These are phyloP conservation scores for Tubosaeta sp. DNA, from an alignment of 768 basidiomycete genomes.

Conservation along the genomic window DNA sequence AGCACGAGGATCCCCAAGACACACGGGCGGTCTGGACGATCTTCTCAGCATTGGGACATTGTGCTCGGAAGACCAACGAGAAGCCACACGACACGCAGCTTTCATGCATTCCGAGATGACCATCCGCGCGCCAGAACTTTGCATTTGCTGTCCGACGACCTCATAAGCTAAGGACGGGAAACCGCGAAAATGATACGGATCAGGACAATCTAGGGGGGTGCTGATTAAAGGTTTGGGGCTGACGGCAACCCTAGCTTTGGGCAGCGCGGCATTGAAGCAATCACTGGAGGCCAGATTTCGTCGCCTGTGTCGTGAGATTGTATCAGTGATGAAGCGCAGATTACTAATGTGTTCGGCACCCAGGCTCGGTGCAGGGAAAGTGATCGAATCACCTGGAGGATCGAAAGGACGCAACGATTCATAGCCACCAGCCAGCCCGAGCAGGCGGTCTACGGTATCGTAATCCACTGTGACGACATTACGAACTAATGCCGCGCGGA, in stretches of 20 bases:
- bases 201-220: conserved; percentile 25
- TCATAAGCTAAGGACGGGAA: conserved; percentile 50
- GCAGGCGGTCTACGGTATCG: conserved; percentile 52
- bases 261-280: conserved; percentile 23
- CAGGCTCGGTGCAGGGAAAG: conserved; percentile 5
- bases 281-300: conserved; percentile 19
- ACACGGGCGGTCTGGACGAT: conserved; percentile 30
- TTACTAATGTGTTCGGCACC: conserved; percentile 21
- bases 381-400: neutral
- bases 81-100: conserved; percentile 69
- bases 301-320: conserved; percentile 24
- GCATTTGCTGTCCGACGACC: conserved; percentile 28
- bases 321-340: conserved; percentile 30
- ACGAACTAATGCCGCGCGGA: conserved; percentile 69
- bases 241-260: conserved; percentile 27
- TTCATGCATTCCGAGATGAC: conserved; percentile 83
- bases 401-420: conserved; percentile 23
- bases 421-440: conserved; percentile 29
- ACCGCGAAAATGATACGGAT: conserved; percentile 37
- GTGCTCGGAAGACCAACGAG: conserved; percentile 60
- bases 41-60: conserved; percentile 65
- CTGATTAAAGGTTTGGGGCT: conserved; percentile 30
- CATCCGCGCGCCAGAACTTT: conserved; percentile 41
- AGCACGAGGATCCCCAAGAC: conserved; percentile 28
- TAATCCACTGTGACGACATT: conserved; percentile 68